Base-by-base conservation (phyloP, 495 filamentous ascomycete genomes). In the Tuber magnatum region DNA sequence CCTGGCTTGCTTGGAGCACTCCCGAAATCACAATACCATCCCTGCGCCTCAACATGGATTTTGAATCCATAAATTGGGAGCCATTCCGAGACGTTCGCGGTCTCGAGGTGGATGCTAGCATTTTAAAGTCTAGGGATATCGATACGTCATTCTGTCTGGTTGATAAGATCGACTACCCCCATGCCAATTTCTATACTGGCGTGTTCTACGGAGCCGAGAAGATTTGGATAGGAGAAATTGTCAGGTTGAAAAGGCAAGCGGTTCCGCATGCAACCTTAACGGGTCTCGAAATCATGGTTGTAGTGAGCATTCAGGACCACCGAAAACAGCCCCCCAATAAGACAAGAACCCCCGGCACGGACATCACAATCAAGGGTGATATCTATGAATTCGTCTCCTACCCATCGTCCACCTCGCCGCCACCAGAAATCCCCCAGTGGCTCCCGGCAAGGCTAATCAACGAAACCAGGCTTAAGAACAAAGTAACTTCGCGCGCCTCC, bases 1-100 rank as follows among this genome's bases (percentile, higher is more conserved):
- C 89, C 4, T 91, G 89, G 89, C 84, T 90, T 43, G 89, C 89
- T 4, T 90, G 89, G 89, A 89, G 86, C 73, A 86, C 86, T 38
- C 89, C 89, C 7, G 72, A 77, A 71, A 78, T 85, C 43, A 83
- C 80, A 51, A 82, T 75, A 73, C 44, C 69, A 83, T 80, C 76
- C 73, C 43, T 74, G 48, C 28, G 75, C 9, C 44, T 43, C 22
- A 81, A 77, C 65, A 51, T 81, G 7, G 76, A 77, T 20, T 91
- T 86, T 77, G 86, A 88, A 6, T 83, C 83, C 56, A 82, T 89
- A 20, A 85, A 87, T 46, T 91, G 89, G 89, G 81, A 85, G 72
- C 82, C 80, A 28, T 81, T 77, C 24, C 65, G 70, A 9, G 71
- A 65, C 56, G 69, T 77, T 9, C 75, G 77, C 9, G 85, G 85